Base-by-base conservation (phyloP, 805 yeast genomes). In the Metschnikowia henanensis region DNA sequence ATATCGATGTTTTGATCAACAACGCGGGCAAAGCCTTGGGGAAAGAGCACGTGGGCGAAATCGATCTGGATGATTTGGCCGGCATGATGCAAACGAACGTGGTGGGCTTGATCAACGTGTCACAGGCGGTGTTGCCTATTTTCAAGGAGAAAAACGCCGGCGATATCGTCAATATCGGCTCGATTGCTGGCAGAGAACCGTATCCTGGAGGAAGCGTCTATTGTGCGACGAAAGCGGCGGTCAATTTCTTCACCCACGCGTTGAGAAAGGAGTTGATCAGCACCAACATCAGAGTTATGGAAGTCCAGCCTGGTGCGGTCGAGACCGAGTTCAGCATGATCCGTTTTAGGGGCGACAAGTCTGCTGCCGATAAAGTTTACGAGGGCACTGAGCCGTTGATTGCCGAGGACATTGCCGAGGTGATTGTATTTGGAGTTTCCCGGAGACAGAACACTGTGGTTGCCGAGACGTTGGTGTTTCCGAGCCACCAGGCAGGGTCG, bases 1-100 rank as follows among this genome's bases (percentile, higher is more conserved):
- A 65, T 39, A 62, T 68, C 35, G 73, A 68, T 49, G 64, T 68
- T 6, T 59, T 68, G 46, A 50, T 68, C 35, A 68, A 68, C 41
- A 68, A 68, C 46, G 70, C 72, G 12, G 73, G 73, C 12, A 68
- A 66, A 48, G 73, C 73, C 2, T 57, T 66, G 42, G 73, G 73
- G 8, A 48, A 46, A 30, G 63, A 53, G 18, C 35, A 41, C 10
- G 71, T 68, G 12, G 73, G 72, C 9, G 61, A 56, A 15, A 56
- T 68, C 25, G 32, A 47, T 9, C 54, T 59, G 19, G 61, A 55
- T 9, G 72, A 68, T 41, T 49, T 68, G 32, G 50, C 53, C 16
- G 71, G 66, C 8, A 68, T 68, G 73, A 50, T 68, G 41, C 60
- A 61, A 21, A 68, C 73, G 38, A 68, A 68, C 46, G 69, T 66